Conservation (phyloP, 192 early-diverging fungal genomes). For the Chytriomyces confervae region DNA sequence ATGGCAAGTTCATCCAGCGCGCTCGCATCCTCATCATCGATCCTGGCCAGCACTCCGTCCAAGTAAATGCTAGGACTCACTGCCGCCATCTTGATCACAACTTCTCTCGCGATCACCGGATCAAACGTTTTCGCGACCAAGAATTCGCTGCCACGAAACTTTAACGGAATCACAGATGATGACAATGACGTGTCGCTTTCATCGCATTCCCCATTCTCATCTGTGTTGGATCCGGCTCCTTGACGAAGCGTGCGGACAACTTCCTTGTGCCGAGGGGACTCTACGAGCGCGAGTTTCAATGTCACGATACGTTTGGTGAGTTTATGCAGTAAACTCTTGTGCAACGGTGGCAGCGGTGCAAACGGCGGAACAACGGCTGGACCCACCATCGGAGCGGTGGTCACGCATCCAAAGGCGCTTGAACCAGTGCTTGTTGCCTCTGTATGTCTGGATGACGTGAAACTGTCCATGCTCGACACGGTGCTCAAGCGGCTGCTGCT, state of each 20-base stretch:
- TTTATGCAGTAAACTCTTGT: slow-evolving; percentile 45
- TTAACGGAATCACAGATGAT: neutral
- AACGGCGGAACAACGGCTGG: slow-evolving; percentile 45
- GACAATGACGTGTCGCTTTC: neutral
- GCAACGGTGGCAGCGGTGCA: slow-evolving; percentile 44
- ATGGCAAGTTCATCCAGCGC: slow-evolving; percentile 54
- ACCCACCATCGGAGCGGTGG: slow-evolving; percentile 41
- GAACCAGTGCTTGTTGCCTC: neutral
- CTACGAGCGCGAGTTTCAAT: slow-evolving; percentile 52
- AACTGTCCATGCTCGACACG: slow-evolving; percentile 15
- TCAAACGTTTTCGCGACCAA: slow-evolving; percentile 29
- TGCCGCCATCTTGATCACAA: slow-evolving; percentile 49
- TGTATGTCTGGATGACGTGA: neutral
- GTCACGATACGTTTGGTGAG: slow-evolving; percentile 55
- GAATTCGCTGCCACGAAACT: slow-evolving; percentile 6
- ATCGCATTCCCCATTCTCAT: neutral
- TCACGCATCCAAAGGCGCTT: neutral
- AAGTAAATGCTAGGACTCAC: slow-evolving; percentile 57
- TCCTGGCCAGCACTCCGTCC: slow-evolving; percentile 51
- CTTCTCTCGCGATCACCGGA: slow-evolving; percentile 41
- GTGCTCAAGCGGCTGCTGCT: slow-evolving; percentile 16
- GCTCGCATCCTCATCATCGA: slow-evolving; percentile 49
- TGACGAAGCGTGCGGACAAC: slow-evolving; percentile 46
- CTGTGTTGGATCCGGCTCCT: neutral
- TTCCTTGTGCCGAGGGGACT: slow-evolving; percentile 50